Percentiles rank a stretch among this genome's conserved stretches.
Conservation (phyloP, 176 grass and related monocot species). For the Zea mays region DNA sequence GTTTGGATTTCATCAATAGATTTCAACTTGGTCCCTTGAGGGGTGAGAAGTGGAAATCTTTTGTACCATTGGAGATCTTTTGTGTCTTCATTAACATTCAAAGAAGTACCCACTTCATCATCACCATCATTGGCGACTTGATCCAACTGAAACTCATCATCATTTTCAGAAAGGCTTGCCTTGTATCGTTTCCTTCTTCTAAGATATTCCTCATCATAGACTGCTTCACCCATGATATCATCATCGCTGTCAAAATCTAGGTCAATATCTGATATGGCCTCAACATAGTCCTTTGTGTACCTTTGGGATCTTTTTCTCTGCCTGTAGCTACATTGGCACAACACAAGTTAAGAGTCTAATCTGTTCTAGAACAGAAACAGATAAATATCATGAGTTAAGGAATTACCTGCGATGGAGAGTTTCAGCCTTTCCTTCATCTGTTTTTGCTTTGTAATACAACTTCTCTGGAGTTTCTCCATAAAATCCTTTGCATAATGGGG, state of each 20-base stretch:
- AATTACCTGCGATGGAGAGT: constrained; percentile 69
- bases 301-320: constrained; percentile 76
- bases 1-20: constrained; percentile 57
- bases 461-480: constrained; percentile 51
- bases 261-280: constrained; percentile 61
- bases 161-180: constrained; percentile 51
- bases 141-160: constrained; percentile 70
- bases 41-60: constrained; percentile 43
- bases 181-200: constrained; percentile 61
- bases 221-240: constrained; percentile 90
- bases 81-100: constrained; percentile 64
- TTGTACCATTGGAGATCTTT: constrained; percentile 42
- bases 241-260: constrained; percentile 65
- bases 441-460: constrained; percentile 53
- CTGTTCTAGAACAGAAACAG: constrained; percentile 12
- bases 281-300: constrained; percentile 82
- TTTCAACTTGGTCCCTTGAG: constrained; percentile 54
- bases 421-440: constrained; percentile 52
- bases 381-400: background rate
- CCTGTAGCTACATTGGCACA: constrained; percentile 48
- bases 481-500: constrained; percentile 45
- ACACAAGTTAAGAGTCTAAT: constrained; percentile 12
- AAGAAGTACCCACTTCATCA: constrained; percentile 57
- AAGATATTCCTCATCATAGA: constrained; percentile 93
- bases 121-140: constrained; percentile 47